Percentiles rank a stretch among this genome's conserved stretches.
These are phyloP conservation scores for Volvox carteri DNA, from an alignment of 163 green algal genomes.

Conservation along the genomic window DNA sequence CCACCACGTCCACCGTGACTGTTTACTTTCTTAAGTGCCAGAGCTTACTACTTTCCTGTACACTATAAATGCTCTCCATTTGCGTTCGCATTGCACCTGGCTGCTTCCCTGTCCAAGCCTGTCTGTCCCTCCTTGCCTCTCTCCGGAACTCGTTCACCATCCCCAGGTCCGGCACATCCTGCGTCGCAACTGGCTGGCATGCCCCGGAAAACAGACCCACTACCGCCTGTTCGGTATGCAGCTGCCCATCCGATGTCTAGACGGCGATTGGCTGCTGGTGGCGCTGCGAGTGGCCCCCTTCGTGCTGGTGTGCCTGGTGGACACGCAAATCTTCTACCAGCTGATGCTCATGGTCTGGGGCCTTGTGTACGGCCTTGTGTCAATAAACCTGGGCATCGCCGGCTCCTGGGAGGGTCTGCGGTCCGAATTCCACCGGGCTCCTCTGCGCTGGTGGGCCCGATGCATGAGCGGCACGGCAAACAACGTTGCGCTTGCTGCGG, in stretches of 20 bases:
- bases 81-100: too few species aligned
- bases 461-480: slow-evolving; percentile 63
- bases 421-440: slow-evolving; percentile 71
- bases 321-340: slow-evolving; percentile 66
- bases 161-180: slow-evolving; percentile 47
- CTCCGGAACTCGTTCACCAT: too few species aligned
- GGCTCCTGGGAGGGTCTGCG: slow-evolving; percentile 58
- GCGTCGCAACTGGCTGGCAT: slow-evolving; percentile 53
- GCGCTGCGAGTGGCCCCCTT: slow-evolving; percentile 50
- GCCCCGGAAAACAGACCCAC: not conserved
- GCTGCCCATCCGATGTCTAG: slow-evolving; percentile 55
- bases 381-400: slow-evolving; percentile 58
- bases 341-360: slow-evolving; percentile 58
- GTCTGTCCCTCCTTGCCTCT: too few species aligned
- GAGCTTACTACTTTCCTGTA: too few species aligned
- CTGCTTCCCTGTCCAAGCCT: too few species aligned
- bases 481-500: not conserved
- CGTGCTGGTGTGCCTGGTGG: slow-evolving; percentile 57
- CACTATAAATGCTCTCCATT: too few species aligned
- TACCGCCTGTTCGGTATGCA: slow-evolving; percentile 46
- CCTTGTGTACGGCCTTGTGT: slow-evolving; percentile 52
- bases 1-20: not conserved
- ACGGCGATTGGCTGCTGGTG: slow-evolving; percentile 58
- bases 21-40: too few species aligned
- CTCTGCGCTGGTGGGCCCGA: slow-evolving; percentile 69